Conservation (phyloP, 1,284 basidiomycete genomes). For the Marasmius sp. region DNA sequence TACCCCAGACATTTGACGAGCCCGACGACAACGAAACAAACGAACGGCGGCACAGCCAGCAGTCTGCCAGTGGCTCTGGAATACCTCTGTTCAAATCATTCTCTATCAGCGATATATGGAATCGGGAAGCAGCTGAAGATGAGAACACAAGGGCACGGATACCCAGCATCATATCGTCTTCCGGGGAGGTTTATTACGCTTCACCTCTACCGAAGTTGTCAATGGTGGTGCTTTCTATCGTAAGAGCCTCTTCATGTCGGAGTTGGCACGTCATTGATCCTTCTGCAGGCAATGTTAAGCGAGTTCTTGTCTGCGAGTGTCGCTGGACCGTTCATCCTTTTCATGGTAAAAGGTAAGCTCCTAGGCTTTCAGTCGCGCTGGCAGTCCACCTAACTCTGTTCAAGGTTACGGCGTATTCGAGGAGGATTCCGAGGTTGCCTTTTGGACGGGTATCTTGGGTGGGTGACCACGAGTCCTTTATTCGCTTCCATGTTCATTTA, state of each 20-base stretch:
- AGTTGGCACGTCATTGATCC: not conserved
- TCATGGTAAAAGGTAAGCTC: conserved; percentile 85
- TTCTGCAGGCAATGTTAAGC: conserved; percentile 79
- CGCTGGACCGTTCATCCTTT: conserved; percentile 84
- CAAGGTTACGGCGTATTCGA: conserved; percentile 63
- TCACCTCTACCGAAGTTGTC: conserved; percentile 85
- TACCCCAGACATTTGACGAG: not conserved
- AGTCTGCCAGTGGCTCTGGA: not conserved
- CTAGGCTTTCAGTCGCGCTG: not conserved
- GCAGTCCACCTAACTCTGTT: not conserved
- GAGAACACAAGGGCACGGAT: conserved; percentile 50
- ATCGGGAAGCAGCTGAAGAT: not conserved
- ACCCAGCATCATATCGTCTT: conserved; percentile 65
- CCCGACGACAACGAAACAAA: not conserved
- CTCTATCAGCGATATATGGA: conserved; percentile 1
- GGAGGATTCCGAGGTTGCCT: conserved; percentile 77
- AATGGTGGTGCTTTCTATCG: conserved; percentile 90
- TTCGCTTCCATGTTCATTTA: conserved; percentile 4
- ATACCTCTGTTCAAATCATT: not conserved
- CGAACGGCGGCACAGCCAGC: not conserved
- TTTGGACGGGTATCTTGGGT: conserved; percentile 86
- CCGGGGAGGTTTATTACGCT: conserved; percentile 52
- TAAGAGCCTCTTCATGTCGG: conserved; percentile 37
- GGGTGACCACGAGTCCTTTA: conserved; percentile 5
- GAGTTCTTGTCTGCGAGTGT: conserved; percentile 93